phyloP scores from a whole-genome alignment of 2,329 filamentous ascomycete species.

The Fusarium pseudoanthophilum region DNA sequence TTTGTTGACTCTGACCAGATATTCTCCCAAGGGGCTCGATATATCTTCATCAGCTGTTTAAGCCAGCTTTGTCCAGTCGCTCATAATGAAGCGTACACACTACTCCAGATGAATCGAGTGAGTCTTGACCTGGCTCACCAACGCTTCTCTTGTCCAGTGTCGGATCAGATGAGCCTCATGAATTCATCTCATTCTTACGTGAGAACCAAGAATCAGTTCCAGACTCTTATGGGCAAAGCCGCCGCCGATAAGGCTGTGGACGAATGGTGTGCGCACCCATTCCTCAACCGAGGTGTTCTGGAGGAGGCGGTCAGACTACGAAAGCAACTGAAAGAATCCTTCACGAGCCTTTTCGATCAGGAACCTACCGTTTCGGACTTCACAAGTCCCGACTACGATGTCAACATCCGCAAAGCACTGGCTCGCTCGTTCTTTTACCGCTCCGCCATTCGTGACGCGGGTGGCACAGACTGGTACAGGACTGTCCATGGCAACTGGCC shows the following conservation, averaged over 20 bases:
- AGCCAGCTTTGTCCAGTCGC: neutral
- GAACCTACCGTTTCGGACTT: neutral
- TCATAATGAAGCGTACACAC: neutral
- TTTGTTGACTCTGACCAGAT: no score
- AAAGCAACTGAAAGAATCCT: neutral
- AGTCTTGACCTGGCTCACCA: neutral
- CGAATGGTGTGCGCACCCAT: neutral
- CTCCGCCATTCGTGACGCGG: neutral
- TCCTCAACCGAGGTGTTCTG: neutral
- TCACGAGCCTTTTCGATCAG: neutral
- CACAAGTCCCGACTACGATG: fast-evolving
- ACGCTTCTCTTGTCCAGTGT: neutral
- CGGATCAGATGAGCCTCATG: neutral
- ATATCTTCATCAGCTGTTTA: neutral
- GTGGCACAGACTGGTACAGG: neutral
- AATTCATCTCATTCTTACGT: neutral
- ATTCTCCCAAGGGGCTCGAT: no score
- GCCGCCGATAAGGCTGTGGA: neutral
- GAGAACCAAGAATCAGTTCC: neutral
- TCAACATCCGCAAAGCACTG: neutral
- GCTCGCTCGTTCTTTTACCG: neutral
- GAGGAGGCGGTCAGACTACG: neutral
- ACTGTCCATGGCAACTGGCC: neutral
- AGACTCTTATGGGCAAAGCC: neutral
- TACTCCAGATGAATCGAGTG: fast-evolving